Conservation (phyloP, 768 basidiomycete species). For the Mycena alexandri region DNA sequence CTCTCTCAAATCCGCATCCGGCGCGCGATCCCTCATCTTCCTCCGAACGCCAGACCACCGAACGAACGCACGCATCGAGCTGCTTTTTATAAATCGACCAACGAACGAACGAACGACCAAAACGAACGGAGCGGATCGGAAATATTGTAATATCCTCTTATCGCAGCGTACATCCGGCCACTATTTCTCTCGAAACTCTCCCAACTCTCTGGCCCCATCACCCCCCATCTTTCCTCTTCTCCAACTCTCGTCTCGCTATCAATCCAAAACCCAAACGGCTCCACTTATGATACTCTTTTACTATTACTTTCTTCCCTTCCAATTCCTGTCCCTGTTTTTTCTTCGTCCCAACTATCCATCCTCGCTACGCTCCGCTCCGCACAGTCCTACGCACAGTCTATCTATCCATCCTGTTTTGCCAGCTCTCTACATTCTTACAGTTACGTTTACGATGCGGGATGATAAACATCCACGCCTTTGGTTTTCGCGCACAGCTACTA, state of each 20-base stretch:
- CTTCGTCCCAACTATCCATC: slow-evolving; percentile 28
- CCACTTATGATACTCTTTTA: slow-evolving; percentile 6
- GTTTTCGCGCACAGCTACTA: slow-evolving; percentile 37
- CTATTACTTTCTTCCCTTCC: neutral
- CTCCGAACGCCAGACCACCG: neutral
- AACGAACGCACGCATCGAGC: slow-evolving; percentile 17
- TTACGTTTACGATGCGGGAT: slow-evolving; percentile 12
- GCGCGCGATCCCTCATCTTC: slow-evolving; percentile 19
- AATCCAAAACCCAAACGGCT: neutral
- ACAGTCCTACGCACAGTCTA: slow-evolving; percentile 28
- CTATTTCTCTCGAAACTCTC: slow-evolving; percentile 19
- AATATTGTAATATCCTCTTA: slow-evolving; percentile 32
- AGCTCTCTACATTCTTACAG: slow-evolving; percentile 28
- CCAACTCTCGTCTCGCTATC: slow-evolving; percentile 31
- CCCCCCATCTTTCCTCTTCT: slow-evolving; percentile 3
- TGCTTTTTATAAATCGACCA: neutral
- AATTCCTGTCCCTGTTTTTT: neutral
- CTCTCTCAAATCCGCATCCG: slow-evolving; percentile 1
- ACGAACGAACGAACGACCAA: slow-evolving; percentile 11
- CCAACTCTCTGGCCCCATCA: slow-evolving; percentile 16
- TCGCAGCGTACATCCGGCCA: slow-evolving; percentile 26
- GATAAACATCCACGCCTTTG: slow-evolving; percentile 9
- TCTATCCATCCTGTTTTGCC: slow-evolving; percentile 37
- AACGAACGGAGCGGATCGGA: slow-evolving; percentile 15
- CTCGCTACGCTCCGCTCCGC: slow-evolving; percentile 23